Evolutionary conservation across 805 yeast genomes (phyloP).

Genomic region (Hanseniaspora osmophila): DNA sequence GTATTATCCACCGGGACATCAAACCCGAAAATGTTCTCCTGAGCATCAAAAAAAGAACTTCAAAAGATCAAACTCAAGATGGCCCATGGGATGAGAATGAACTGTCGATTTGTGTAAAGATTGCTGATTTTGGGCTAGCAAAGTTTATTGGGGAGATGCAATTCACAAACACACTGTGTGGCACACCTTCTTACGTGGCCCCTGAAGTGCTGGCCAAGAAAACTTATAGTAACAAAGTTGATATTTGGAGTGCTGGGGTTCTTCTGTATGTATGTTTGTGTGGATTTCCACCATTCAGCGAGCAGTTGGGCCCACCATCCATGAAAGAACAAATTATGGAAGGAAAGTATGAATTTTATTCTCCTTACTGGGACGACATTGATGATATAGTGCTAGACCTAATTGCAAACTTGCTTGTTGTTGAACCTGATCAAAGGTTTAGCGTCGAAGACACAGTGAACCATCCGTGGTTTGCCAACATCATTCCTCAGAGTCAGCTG

Average conservation of each 20-base stretch:
- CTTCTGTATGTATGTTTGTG: constrained; percentile 64
- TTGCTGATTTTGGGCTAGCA: constrained; percentile 70
- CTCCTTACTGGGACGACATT: constrained; percentile 69
- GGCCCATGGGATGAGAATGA: constrained; percentile 40
- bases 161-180: constrained; percentile 68
- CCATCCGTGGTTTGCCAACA: constrained; percentile 68
- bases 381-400: constrained; percentile 52
- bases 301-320: constrained; percentile 64
- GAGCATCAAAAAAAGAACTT: constrained; percentile 32
- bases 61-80: constrained; percentile 16
- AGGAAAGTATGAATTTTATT: constrained; percentile 59
- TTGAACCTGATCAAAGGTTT: constrained; percentile 57
- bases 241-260: constrained; percentile 75
- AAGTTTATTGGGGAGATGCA: constrained; percentile 51
- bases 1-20: constrained; percentile 64
- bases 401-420: constrained; percentile 45
- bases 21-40: constrained; percentile 63
- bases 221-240: constrained; percentile 55
- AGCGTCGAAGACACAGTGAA: constrained; percentile 70
- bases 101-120: constrained; percentile 50
- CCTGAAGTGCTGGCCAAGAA: constrained; percentile 56
- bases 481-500: constrained; percentile 5
- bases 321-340: constrained; percentile 60
- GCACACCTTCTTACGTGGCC: constrained; percentile 80
- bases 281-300: constrained; percentile 79